Evolutionary conservation across 2,329 filamentous ascomycete species (phyloP).

Genomic region (Verticillium klebahnii): DNA sequence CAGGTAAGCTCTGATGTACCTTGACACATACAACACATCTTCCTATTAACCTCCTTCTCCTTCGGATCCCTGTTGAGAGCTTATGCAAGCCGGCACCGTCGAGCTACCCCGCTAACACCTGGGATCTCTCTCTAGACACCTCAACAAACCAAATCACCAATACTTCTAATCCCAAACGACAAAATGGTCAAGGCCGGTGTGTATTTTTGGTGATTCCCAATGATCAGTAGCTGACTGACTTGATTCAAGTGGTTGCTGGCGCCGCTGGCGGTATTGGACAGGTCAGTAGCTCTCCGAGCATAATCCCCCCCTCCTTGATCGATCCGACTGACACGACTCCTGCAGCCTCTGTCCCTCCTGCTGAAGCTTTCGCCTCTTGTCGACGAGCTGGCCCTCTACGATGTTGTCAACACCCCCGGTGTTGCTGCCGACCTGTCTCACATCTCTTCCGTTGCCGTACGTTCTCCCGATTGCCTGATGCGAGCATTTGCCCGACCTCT

Average conservation of each 20-base stretch:
- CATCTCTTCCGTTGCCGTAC: constrained; percentile 83
- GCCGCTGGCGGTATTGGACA: constrained; percentile 98
- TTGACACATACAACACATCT: not conserved
- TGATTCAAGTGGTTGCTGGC: constrained; percentile 70
- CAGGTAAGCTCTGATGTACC: not conserved
- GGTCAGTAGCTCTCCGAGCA: constrained; percentile 44
- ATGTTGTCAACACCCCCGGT: constrained; percentile 98
- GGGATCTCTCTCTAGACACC: constrained; percentile 2
- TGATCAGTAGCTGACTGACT: not conserved
- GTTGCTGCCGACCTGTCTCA: constrained; percentile 95
- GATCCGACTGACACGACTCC: not conserved
- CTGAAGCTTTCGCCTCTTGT: constrained; percentile 86
- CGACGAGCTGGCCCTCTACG: constrained; percentile 92
- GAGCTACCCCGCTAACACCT: constrained; percentile 13
- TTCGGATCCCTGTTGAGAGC: not conserved
- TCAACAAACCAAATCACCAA: constrained; percentile 10
- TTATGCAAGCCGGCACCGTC: not conserved
- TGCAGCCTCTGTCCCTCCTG: constrained; percentile 88
- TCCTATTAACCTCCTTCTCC: not conserved
- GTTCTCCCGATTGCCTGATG: constrained; percentile 15
- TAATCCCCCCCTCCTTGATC: constrained; percentile 1
- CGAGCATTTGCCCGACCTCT: not conserved
- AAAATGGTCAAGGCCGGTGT: constrained; percentile 60
- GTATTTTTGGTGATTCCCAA: constrained; percentile 15
- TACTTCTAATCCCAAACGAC: constrained; percentile 30